Conservation (phyloP, 805 yeast genomes). For the Yamadazyma phyllophila region DNA sequence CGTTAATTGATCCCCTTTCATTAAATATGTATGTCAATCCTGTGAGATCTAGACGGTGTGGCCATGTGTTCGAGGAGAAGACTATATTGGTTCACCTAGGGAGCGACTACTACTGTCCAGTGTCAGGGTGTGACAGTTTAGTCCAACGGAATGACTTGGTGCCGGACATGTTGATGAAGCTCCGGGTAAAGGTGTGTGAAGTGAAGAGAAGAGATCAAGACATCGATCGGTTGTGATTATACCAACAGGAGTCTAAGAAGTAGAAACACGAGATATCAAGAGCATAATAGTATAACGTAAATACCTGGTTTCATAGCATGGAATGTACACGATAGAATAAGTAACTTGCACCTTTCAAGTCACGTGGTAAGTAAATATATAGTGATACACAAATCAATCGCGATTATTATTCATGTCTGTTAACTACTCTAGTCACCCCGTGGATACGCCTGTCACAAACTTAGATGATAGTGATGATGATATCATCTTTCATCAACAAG, state of each 20-base stretch:
- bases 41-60: slow-evolving; percentile 52
- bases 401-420: slow-evolving; percentile 11
- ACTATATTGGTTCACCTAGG: slow-evolving; percentile 37
- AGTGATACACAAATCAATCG: background rate
- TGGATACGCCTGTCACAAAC: slow-evolving; percentile 56
- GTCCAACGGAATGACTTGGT: slow-evolving; percentile 36
- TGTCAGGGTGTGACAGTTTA: slow-evolving; percentile 48
- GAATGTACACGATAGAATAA: too few relatives aligned
- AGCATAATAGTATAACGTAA: too few relatives aligned
- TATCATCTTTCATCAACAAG: slow-evolving; percentile 21
- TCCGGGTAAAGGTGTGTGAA: slow-evolving; percentile 45
- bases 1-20: slow-evolving; percentile 67
- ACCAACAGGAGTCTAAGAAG: background rate
- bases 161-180: slow-evolving; percentile 52
- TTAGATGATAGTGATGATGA: slow-evolving; percentile 44
- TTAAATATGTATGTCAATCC: slow-evolving; percentile 52
- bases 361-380: too few relatives aligned
- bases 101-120: slow-evolving; percentile 48
- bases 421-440: slow-evolving; percentile 28
- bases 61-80: slow-evolving; percentile 58
- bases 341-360: too few relatives aligned
- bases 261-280: background rate
- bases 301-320: too few relatives aligned
- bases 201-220: slow-evolving; percentile 1
- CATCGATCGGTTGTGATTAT: slow-evolving; percentile 1